These are phyloP conservation scores for Turnera subulata DNA, from an alignment of 345 rosid genomes.

Conservation along the genomic window DNA sequence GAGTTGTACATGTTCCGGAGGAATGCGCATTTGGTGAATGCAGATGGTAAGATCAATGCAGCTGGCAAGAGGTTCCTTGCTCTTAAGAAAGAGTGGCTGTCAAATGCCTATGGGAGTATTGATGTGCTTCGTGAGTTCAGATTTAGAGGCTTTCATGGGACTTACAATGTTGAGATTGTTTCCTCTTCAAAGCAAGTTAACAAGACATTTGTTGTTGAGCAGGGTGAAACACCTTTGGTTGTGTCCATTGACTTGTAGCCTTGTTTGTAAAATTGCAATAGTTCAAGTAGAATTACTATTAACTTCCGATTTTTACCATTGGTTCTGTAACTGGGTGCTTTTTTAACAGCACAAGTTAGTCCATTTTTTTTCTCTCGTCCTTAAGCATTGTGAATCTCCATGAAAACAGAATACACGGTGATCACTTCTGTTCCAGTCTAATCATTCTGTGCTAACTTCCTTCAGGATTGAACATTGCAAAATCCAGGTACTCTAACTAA, in stretches of 20 bases:
- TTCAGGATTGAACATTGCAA: too few species aligned
- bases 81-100: conserved; percentile 23
- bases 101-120: conserved; percentile 7
- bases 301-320: too few species aligned
- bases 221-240: conserved; percentile 12
- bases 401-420: too few species aligned
- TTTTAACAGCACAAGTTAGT: too few species aligned
- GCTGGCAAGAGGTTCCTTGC: conserved; percentile 26
- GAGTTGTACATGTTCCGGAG: conserved; percentile 21
- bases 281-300: too few species aligned
- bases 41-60: conserved; percentile 24
- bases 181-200: conserved; percentile 5
- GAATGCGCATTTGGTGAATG: conserved; percentile 23
- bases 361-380: too few species aligned
- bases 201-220: conserved; percentile 20
- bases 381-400: too few species aligned
- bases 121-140: conserved; percentile 16
- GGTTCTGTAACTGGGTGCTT: too few species aligned
- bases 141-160: conserved; percentile 30
- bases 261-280: too few species aligned
- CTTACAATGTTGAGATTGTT: conserved; percentile 13
- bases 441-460: too few species aligned
- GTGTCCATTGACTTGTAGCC: conserved; percentile 22
- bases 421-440: too few species aligned
- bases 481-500: too few species aligned